Base-by-base conservation (phyloP, 441 rosid genomes). In the Arabidopsis lyrata region DNA sequence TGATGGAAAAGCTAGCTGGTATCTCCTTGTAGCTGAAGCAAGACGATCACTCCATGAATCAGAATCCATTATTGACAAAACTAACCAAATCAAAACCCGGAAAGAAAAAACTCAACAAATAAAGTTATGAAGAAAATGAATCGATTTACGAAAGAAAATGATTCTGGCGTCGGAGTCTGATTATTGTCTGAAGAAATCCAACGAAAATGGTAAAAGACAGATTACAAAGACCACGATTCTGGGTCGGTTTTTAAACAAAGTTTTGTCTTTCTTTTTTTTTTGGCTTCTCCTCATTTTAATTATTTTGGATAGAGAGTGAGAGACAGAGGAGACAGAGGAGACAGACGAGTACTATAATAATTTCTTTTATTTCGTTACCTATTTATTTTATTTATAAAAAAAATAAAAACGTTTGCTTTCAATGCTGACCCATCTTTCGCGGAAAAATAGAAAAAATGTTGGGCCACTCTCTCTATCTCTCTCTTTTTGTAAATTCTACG, bases 41-140 rank as follows among this genome's bases (percentile, higher is more conserved):
- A 92, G 89, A 82, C 91, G 96, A 78, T 83, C 81, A 77, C 86
- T 92, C 96, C 93, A 89, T 34, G 98, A 88, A 80, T 95, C 96
- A 61, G 93, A 92, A 80, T 95, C 98, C 99, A 95, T 95, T 78
- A 6, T 72, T 90, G 22, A 41, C 41, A n/a, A 68, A 48, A 38
- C 48, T 24, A 55, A 10, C 38, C 32, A 56, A 56, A 5, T 16
- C 41, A 34, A 64, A 53, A 44, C 38, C 39, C 38, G 27, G 5
- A 16, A 29, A 50, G 11, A 61, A 39, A 39, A 41, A 38, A 24
- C 14, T 44, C 56, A 22, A 45, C 38, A 44, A 32, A 52, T 39
- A 2, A 41, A 53, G 1, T 42, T 63, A 1, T 72, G 12, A 45
- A 65, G 38, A 64, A 56, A 44, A 9, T 24, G 20, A 56, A 72